These are phyloP conservation scores for Limonium bicolor DNA, from an alignment of 148 eudicot species.

Conservation along the genomic window DNA sequence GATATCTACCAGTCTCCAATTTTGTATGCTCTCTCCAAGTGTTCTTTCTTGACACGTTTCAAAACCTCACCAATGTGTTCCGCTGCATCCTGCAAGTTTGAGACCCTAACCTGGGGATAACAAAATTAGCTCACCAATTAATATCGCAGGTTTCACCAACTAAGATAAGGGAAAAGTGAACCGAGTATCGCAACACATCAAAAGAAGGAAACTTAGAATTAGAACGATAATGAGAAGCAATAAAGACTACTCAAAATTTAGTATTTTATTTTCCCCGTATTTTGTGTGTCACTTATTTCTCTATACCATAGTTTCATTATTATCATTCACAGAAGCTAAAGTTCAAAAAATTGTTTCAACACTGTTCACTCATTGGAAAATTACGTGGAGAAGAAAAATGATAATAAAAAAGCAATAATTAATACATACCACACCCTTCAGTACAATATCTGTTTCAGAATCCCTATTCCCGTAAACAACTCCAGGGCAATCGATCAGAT, in stretches of 20 bases:
- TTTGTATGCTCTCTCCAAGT: constrained; percentile 68
- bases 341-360: neutral
- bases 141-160: too few relatives aligned
- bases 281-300: too few relatives aligned
- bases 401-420: neutral
- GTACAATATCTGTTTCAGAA: constrained; percentile 79
- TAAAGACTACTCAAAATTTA: too few relatives aligned
- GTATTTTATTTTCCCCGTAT: too few relatives aligned
- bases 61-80: constrained; percentile 89
- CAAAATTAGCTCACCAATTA: too few relatives aligned
- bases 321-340: neutral
- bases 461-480: constrained; percentile 71
- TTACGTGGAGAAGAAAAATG: neutral
- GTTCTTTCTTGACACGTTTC: constrained; percentile 74
- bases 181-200: too few relatives aligned
- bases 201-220: too few relatives aligned
- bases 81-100: constrained; percentile 78
- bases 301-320: too few relatives aligned
- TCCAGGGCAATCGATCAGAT: constrained; percentile 90
- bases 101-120: constrained; percentile 63
- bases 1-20: constrained; percentile 47
- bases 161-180: too few relatives aligned
- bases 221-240: too few relatives aligned
- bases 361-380: neutral
- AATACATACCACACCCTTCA: constrained; percentile 94